These are phyloP conservation scores for Trametes sanguinea DNA, from an alignment of 768 basidiomycete species.

Conservation along the genomic window DNA sequence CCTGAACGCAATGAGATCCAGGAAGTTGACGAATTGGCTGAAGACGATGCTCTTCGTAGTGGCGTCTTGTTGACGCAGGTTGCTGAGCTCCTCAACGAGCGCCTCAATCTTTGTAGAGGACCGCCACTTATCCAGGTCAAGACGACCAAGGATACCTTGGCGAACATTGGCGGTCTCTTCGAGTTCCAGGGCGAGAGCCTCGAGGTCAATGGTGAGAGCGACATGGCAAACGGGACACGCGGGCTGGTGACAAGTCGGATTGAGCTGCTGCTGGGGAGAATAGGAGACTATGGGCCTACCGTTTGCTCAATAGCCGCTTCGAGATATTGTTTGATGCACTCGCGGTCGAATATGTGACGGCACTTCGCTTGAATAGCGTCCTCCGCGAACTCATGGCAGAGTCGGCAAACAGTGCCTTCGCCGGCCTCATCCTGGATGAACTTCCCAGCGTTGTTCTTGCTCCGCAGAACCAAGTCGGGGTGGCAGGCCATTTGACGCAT, in stretches of 20 bases:
- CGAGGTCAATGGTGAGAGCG: slow-evolving; percentile 91
- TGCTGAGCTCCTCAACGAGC: slow-evolving; percentile 88
- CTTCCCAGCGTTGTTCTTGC: slow-evolving; percentile 71
- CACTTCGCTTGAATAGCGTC: slow-evolving; percentile 96
- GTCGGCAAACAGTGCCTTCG: slow-evolving; percentile 85
- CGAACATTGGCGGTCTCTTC: slow-evolving; percentile 58
- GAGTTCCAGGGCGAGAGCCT: slow-evolving; percentile 87
- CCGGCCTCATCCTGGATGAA: slow-evolving; percentile 61
- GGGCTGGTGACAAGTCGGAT: slow-evolving; percentile 51
- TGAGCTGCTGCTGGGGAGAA: background rate
- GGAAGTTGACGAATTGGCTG: slow-evolving; percentile 91
- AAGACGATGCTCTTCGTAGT: slow-evolving; percentile 98
- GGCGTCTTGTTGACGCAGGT: slow-evolving; percentile 77
- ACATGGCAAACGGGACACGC: slow-evolving; percentile 95
- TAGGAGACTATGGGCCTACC: slow-evolving; percentile 40
- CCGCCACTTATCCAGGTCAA: slow-evolving; percentile 88
- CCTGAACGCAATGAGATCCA: slow-evolving; percentile 91
- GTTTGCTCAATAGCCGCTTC: slow-evolving; percentile 66
- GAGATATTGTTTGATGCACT: slow-evolving; percentile 94
- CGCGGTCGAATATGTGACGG: slow-evolving; percentile 92
- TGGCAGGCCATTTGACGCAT: slow-evolving; percentile 97
- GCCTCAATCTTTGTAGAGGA: slow-evolving; percentile 99
- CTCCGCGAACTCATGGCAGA: slow-evolving; percentile 97
- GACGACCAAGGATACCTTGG: slow-evolving; percentile 91
- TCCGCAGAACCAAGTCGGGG: slow-evolving; percentile 89